These are phyloP conservation scores for Cladosporium sphaerospermum DNA, from an alignment of 2,329 filamentous ascomycete species.

Conservation along the genomic window DNA sequence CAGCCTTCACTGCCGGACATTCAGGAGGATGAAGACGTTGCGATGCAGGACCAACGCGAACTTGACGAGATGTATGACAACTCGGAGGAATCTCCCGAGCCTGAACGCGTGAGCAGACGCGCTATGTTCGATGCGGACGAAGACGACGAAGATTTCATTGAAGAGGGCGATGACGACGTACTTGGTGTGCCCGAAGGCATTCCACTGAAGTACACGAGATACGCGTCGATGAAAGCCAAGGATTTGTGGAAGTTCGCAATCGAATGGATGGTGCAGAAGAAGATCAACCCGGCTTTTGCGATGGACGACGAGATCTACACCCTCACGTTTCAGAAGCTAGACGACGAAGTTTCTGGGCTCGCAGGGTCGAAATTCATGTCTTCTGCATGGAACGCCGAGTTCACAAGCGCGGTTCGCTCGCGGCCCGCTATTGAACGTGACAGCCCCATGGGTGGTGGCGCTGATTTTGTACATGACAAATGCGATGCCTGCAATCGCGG, in stretches of 20 bases:
- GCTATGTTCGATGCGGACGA: constrained; percentile 47
- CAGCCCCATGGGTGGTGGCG: constrained; percentile 33
- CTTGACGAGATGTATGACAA: constrained; percentile 22
- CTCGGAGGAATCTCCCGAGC: constrained; percentile 26
- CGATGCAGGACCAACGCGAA: constrained; percentile 24
- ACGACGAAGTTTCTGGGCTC: constrained; percentile 63
- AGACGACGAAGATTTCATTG: constrained; percentile 60
- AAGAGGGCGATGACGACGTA: constrained; percentile 52
- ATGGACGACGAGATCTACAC: constrained; percentile 58
- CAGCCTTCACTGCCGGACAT: constrained; percentile 18
- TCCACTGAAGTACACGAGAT: constrained; percentile 62
- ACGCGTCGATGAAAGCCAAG: constrained; percentile 60
- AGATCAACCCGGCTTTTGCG: constrained; percentile 65
- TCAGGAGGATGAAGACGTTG: constrained; percentile 17
- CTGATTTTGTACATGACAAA: constrained; percentile 40
- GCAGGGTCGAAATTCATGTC: constrained; percentile 67
- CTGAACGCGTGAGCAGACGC: constrained; percentile 26
- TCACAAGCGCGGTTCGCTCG: constrained; percentile 59
- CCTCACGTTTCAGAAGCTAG: constrained; percentile 64
- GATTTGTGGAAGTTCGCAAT: constrained; percentile 68
- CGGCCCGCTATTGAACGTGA: constrained; percentile 51
- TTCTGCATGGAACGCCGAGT: constrained; percentile 61
- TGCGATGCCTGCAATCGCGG: constrained; percentile 68
- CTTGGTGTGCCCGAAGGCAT: constrained; percentile 53
- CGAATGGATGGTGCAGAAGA: constrained; percentile 77